Conservation (phyloP, 2,329 filamentous ascomycete genomes). For the Aspergillus novoparasiticus region DNA sequence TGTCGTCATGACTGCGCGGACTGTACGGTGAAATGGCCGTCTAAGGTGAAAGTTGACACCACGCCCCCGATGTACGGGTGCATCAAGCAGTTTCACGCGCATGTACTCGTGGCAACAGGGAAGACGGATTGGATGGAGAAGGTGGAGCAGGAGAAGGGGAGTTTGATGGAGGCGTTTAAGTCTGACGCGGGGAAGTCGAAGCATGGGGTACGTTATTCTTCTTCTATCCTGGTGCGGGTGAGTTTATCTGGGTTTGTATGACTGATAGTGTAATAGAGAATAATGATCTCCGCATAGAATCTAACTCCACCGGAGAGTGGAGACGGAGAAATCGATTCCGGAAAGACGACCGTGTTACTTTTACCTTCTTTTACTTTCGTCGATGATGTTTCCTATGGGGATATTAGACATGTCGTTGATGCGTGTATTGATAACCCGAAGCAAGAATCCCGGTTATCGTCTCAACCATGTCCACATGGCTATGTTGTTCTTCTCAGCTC, state of each 20-base stretch:
- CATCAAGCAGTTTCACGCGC: conserved; percentile 38
- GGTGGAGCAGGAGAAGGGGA: conserved; percentile 44
- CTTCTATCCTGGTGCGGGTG: too few relatives aligned
- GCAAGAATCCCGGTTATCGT: conserved; percentile 43
- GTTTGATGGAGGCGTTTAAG: conserved; percentile 52
- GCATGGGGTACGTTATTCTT: conserved; percentile 62
- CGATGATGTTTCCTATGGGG: conserved; percentile 70
- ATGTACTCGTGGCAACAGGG: conserved; percentile 42
- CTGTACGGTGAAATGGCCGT: conserved; percentile 38
- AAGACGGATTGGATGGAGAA: conserved; percentile 40
- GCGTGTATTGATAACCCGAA: conserved; percentile 68
- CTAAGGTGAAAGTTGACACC: conserved; percentile 39
- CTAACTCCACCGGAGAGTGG: conserved; percentile 23
- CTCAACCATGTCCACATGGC: conserved; percentile 72
- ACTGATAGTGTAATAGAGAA: background rate
- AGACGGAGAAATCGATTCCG: conserved; percentile 3
- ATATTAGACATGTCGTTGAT: conserved; percentile 67
- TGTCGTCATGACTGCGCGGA: conserved; percentile 40
- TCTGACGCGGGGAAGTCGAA: conserved; percentile 58
- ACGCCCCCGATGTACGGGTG: conserved; percentile 33
- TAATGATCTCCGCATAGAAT: conserved; percentile 42
- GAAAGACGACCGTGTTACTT: conserved; percentile 71
- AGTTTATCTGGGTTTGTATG: too few relatives aligned
- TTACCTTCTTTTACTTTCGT: conserved; percentile 80
- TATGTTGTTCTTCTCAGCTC: conserved; percentile 87